Base-by-base conservation (phyloP, 2,329 filamentous ascomycete genomes). In the Pseudogymnoascus sp. region DNA sequence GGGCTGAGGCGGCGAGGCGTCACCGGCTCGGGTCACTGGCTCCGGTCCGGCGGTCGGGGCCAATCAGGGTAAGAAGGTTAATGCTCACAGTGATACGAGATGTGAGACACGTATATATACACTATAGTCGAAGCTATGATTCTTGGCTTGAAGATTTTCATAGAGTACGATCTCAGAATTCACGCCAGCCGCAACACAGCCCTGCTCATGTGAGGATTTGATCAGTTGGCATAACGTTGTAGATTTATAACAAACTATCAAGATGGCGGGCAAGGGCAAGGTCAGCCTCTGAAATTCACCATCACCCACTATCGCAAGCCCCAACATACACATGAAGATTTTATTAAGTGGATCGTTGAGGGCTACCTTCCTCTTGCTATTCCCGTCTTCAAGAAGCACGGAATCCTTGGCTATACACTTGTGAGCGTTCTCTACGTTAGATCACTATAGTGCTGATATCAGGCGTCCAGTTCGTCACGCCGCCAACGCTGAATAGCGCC, bases 281-380 rank as follows among this genome's bases (percentile, higher is more conserved):
- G 59, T 53, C 61, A 64, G 31, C 68, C 66, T 46, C 56, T 72
- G 31, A 73, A 72, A 63, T 71, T 66, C 63, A 73, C 70, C 9
- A 63, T 72, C 23, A 72, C 68, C 16, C 72, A 73, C 56, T 67
- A 73, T 60, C 70, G 72, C 42, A 67, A 67, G 53, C 64, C 61
- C 3, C 53, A 73, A 18, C 69, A 69, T 59, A 71, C 72, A 5
- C 72, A 74, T 60, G 70, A 74, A 56, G 69, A 60, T 23, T 74
- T 74, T 62, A 71, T 73, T 46, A 70, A 72, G 36, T 74, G 68
- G 71, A 69, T 74, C 9, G 65, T 68, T 12, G 65, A 72, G n/a
- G 67, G 68, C 34, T 72, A 74, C 56, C 60, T 73, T 9, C 69
- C 69, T 16, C 63, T 69, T 40, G 72, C 69, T 23, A 66, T 73